Evolutionary conservation across 1,284 basidiomycete species (phyloP), one percentile per base, ranked within the genome.

Genomic region (Amylostereum chailletii): DNA sequence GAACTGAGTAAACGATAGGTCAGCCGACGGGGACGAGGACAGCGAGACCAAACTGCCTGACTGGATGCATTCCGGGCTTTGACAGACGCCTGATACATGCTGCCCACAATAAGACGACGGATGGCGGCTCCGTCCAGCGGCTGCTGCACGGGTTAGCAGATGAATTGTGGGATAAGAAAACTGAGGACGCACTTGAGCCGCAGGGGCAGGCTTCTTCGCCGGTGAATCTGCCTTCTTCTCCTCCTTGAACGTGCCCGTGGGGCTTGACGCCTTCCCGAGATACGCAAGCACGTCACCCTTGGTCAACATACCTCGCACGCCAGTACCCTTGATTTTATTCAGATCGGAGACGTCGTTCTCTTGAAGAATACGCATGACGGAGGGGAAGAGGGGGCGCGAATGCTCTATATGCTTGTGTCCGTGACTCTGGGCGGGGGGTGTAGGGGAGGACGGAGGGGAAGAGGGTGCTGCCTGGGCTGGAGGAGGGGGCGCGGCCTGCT

Each of bases 281-380:
- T 81, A 84, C 4, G 87, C 70, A 34, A 95, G 75, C 1, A 94
- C 82, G 62, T 95, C 92, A 6, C 92, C 92, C 65, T 93, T 93
- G 44, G 91, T 95, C 53, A 95, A 65, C 87, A 92, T 93, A 11
- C 91, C 91, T 44, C 89, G 77, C 45, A 87, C 71, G 50, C 92
- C 92, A 3, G 90, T 91, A 32, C 89, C 86, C 53, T 76, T 79
- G 58, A 89, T 86, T 52, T 70, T 66, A 50, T 76, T 75, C 11
- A 76, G 66, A 50, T 79, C 69, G 3, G 72, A 60, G 51, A 90
- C 68, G 48, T 68, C 69, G 60, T 85, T 66, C 58, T 86, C 81
- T 7, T 75, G 58, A 6, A 90, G 71, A 5, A 90, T 70, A 46
- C 88, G 82, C 39, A 81, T 68, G 2, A 90, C 87, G 11, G 88